A percentile compares a stretch with the other conserved stretches of the same genome.
Evolutionary conservation across 306 rosid species (phyloP).

Genomic region (Boehmeria nivea): DNA sequence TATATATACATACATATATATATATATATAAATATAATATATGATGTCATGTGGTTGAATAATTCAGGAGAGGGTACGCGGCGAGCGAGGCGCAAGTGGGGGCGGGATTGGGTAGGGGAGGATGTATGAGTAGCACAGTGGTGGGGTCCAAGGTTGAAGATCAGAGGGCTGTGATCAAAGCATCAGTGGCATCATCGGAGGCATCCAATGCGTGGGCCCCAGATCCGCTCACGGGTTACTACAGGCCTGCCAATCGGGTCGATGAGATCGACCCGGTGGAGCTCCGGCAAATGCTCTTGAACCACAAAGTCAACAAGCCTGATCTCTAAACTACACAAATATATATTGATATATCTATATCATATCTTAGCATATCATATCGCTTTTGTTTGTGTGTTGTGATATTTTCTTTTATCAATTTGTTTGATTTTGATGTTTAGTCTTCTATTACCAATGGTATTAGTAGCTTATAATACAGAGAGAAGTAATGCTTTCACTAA

Average conservation of each 20-base stretch:
- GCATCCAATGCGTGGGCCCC: constrained; percentile 46
- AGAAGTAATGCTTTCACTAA: too few species aligned
- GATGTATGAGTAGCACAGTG: constrained; percentile 6
- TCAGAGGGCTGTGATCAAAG: not conserved
- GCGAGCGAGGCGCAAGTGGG: constrained; percentile 25
- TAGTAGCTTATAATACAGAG: too few species aligned
- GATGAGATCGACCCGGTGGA: constrained; percentile 47
- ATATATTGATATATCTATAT: not conserved
- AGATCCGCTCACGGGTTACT: constrained; percentile 45
- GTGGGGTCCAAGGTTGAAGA: constrained; percentile 26
- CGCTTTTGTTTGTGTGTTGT: too few species aligned
- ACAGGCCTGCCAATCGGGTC: constrained; percentile 35
- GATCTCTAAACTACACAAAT: not conserved
- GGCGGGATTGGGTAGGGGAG: constrained; percentile 16
- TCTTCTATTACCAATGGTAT: too few species aligned
- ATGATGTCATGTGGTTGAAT: too few species aligned
- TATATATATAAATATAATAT: too few species aligned
- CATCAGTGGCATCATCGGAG: constrained; percentile 4
- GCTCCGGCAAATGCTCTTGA: constrained; percentile 42
- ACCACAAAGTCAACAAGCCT: constrained; percentile 14
- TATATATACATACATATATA: too few species aligned
- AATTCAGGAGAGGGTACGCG: constrained; percentile 39
- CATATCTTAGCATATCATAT: too few species aligned
- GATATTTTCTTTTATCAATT: too few species aligned
- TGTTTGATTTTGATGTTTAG: too few species aligned